Conservation (phyloP, 192 early-diverging fungal genomes). For the Podila horticola region DNA sequence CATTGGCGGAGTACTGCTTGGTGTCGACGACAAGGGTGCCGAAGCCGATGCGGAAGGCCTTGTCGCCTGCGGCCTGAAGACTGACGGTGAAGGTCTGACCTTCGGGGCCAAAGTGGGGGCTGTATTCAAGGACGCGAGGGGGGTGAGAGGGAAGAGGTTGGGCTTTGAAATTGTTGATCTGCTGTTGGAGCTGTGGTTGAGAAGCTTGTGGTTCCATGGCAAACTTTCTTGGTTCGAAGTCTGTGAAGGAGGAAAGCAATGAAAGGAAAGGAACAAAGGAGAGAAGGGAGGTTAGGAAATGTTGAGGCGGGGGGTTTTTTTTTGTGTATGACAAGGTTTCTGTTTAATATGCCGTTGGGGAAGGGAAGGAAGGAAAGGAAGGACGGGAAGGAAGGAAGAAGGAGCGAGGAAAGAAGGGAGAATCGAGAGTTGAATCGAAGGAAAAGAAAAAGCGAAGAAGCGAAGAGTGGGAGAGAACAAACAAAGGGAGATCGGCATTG, state of each 20-base stretch:
- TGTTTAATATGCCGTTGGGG: too few species aligned
- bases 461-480: background rate
- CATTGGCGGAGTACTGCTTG: conserved; percentile 55
- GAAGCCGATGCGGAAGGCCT: conserved; percentile 55
- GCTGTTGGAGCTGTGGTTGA: background rate
- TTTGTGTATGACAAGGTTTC: too few species aligned
- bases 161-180: conserved; percentile 9
- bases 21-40: conserved; percentile 64
- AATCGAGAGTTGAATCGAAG: conserved; percentile 11
- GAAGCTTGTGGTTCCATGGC: background rate
- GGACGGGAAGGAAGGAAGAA: background rate
- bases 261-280: background rate
- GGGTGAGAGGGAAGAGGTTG: conserved; percentile 25
- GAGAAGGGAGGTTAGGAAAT: too few species aligned
- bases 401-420: background rate
- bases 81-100: conserved; percentile 47
- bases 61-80: conserved; percentile 38
- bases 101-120: conserved; percentile 51
- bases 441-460: background rate
- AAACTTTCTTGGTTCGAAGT: background rate
- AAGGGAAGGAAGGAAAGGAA: background rate
- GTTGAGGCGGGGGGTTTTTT: too few species aligned
- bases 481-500: too few species aligned
- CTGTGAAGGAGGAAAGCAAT: background rate
- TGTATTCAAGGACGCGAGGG: conserved; percentile 55